These are phyloP conservation scores for Verticillium dahliae DNA, from an alignment of 2,329 filamentous ascomycete genomes.

Conservation along the genomic window DNA sequence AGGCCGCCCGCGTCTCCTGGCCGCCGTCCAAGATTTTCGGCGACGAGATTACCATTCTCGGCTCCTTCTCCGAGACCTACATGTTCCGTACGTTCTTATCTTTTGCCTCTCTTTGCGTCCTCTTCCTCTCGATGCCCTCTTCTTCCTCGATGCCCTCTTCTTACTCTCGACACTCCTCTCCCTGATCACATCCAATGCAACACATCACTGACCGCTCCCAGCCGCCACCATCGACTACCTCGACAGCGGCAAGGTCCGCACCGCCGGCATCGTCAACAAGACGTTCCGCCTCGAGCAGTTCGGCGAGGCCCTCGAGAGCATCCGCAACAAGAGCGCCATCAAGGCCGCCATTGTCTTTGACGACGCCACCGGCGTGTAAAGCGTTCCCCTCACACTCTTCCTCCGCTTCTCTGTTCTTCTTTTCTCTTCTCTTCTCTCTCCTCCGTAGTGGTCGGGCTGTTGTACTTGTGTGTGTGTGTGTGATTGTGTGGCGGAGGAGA, in stretches of 20 bases:
- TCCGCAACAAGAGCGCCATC: constrained; percentile 66
- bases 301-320: constrained; percentile 62
- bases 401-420: background rate
- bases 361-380: constrained; percentile 24
- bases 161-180: background rate
- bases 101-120: no score
- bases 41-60: constrained; percentile 64
- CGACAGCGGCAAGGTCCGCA: constrained; percentile 53
- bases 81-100: constrained; percentile 50
- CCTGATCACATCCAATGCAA: background rate
- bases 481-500: background rate
- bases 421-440: no score
- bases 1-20: constrained; percentile 57
- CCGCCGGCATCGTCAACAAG: constrained; percentile 67
- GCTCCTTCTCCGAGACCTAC: constrained; percentile 67
- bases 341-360: constrained; percentile 70
- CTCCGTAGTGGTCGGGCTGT: background rate
- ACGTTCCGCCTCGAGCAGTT: constrained; percentile 68
- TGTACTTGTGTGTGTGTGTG: background rate
- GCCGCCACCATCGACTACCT: constrained; percentile 44
- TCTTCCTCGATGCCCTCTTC: no score
- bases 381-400: no score
- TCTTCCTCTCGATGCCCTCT: no score
- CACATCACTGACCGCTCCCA: constrained; percentile 10
- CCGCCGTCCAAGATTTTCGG: constrained; percentile 65